phyloP scores from a whole-genome alignment of 192 early-diverging fungal species.

The Martensiomyces pterosporus region DNA sequence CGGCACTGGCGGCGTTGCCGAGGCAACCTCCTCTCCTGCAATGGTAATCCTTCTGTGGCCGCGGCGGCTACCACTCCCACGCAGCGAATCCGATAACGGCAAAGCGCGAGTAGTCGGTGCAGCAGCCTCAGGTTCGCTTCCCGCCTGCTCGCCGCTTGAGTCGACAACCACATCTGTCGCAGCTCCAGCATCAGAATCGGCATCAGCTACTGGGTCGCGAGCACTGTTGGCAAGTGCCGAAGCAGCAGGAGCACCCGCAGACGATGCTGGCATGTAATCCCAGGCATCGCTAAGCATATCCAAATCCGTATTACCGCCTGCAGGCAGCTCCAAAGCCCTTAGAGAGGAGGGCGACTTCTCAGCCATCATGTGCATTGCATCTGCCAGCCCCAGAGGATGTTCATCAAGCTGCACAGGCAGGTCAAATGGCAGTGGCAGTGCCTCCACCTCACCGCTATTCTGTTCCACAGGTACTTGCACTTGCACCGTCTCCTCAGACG shows the following conservation, averaged over 20 bases:
- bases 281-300: neutral
- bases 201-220: no score
- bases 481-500: neutral
- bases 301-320: no score
- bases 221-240: no score
- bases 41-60: no score
- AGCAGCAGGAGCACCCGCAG: no score
- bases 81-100: no score
- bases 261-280: no score
- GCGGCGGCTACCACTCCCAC: no score
- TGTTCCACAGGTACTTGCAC: conserved; percentile 6
- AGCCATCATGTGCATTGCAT: conserved; percentile 15
- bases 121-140: neutral
- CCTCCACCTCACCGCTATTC: neutral
- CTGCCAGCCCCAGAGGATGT: conserved; percentile 31
- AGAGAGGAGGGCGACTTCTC: no score
- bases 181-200: no score
- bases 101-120: neutral
- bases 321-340: no score
- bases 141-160: neutral
- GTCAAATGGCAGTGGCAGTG: conserved; percentile 5
- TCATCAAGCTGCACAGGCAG: conserved; percentile 2
- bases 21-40: neutral
- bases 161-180: neutral
- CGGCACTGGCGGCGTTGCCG: neutral